Conservation (phyloP, 1,139 yeast genomes). For the Yamadazyma membranifaciens region DNA sequence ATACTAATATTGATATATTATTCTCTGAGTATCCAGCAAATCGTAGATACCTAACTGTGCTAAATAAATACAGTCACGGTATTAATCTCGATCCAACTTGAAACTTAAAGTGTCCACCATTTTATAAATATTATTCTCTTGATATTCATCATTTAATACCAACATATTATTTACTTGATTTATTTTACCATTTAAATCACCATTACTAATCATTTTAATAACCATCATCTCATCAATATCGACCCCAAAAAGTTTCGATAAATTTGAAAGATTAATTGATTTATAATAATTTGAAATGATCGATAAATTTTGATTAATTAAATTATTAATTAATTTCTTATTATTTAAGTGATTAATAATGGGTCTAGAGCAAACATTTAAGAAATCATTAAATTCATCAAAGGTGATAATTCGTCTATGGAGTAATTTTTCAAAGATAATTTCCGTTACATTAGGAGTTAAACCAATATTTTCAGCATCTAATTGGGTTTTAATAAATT, state of each 20-base stretch:
- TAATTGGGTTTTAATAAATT: slow-evolving; percentile 19
- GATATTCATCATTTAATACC: slow-evolving; percentile 21
- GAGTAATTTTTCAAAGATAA: slow-evolving; percentile 9
- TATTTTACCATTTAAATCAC: slow-evolving; percentile 29
- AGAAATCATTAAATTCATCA: slow-evolving; percentile 17
- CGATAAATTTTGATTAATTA: slow-evolving; percentile 32
- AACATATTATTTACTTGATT: slow-evolving; percentile 32
- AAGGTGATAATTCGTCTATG: slow-evolving; percentile 20
- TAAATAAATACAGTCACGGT: too few relatives aligned
- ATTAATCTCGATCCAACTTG: too few relatives aligned
- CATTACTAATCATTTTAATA: slow-evolving; percentile 32
- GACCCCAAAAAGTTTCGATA: slow-evolving; percentile 15
- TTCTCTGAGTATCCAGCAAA: too few relatives aligned
- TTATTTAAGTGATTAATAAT: neutral
- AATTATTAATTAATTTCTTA: slow-evolving; percentile 21
- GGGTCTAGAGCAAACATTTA: slow-evolving; percentile 5
- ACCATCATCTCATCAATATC: slow-evolving; percentile 25
- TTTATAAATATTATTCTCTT: neutral
- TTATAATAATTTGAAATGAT: slow-evolving; percentile 29
- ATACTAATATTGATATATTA: too few relatives aligned
- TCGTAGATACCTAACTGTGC: too few relatives aligned
- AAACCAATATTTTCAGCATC: too few relatives aligned
- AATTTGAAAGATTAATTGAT: slow-evolving; percentile 22
- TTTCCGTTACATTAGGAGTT: neutral
- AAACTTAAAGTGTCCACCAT: neutral